Conservation (phyloP, 306 rosid species). For the Quercus bicolor region DNA sequence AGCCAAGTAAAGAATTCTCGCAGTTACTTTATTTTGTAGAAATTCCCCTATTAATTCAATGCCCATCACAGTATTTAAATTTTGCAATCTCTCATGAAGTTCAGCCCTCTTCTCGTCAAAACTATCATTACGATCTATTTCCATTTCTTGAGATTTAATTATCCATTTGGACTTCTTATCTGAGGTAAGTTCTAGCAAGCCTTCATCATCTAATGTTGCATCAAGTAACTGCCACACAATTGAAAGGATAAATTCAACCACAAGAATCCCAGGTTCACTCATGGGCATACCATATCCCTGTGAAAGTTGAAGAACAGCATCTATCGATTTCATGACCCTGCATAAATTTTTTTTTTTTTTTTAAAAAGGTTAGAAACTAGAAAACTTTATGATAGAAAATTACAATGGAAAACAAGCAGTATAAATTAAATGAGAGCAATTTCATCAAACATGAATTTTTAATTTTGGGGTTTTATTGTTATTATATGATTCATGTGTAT, state of each 20-base stretch:
- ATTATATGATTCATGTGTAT: constrained; percentile 7
- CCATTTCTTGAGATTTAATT: constrained; percentile 64
- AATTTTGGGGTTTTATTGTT: constrained; percentile 4
- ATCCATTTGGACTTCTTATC: constrained; percentile 76
- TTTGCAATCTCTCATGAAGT: constrained; percentile 51
- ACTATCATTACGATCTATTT: constrained; percentile 49
- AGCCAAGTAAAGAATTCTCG: constrained; percentile 75
- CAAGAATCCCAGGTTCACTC: constrained; percentile 76
- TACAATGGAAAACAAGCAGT: not conserved
- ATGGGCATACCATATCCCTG: constrained; percentile 53
- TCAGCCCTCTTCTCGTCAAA: constrained; percentile 53
- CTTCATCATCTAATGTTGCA: constrained; percentile 84
- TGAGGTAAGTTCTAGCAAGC: constrained; percentile 56
- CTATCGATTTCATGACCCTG: constrained; percentile 86
- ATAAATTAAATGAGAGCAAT: not conserved
- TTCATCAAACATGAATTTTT: not conserved
- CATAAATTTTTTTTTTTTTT: not conserved
- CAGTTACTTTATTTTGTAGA: constrained; percentile 60
- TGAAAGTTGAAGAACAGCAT: constrained; percentile 71
- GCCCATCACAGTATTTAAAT: constrained; percentile 59
- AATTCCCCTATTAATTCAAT: constrained; percentile 77
- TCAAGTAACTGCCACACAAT: constrained; percentile 87
- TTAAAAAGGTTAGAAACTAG: constrained; percentile 15
- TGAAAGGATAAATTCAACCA: constrained; percentile 82
- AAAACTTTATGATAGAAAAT: constrained; percentile 1